Evolutionary conservation across 2,329 filamentous ascomycete species (phyloP), one percentile per base, ranked within the genome.

Genomic region (Cryphonectria nitschkei): DNA sequence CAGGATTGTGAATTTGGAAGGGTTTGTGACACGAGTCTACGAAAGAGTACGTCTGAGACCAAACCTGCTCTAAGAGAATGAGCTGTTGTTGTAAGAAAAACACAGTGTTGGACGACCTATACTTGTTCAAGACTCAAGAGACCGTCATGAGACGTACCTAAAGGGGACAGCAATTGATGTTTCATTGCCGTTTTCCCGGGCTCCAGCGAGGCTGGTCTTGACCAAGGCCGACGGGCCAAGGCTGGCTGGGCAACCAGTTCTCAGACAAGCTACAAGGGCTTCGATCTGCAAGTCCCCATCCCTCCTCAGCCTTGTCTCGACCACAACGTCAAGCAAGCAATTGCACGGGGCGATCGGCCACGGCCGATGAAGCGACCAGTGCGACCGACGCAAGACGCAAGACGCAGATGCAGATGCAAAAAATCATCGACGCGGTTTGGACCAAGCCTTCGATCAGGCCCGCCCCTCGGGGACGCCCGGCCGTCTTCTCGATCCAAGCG

Each of bases 261-360:
- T 52, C 63, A 32, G 29, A 54, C 43, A 26, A 54, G 13, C 13
- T 9, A 29, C 43, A 50, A 50, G 46, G 46, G 46, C 7, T 26
- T 32, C 43, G 50, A 37, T 37, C 41, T 9, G 22, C 58, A 61
- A 14, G n/a, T 11, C 39, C 22, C 8, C 32, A 1, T 2, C 22
- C 52, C 22, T 19, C 34, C 26, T 29, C 65, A 67, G 65, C 65
- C 65, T 67, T 22, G 54, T 60, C 65, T 46, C 29, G 26, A 67
- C 54, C n/a, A 7, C 54, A n/a, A 67, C 65, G 65, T 58, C 65
- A 58, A 58, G 58, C 65, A 67, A 39, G 56, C 34, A 67, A 11
- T 37, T 41, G 34, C 64, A 66, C 46, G 14, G 63, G 43, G 46
- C 19, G 37, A 34, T 34, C 34, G 34, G n/a, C 46, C 19, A 37